These are phyloP conservation scores for Brasenia schreberi DNA, from an alignment of 164 flowering plant species.

Conservation along the genomic window DNA sequence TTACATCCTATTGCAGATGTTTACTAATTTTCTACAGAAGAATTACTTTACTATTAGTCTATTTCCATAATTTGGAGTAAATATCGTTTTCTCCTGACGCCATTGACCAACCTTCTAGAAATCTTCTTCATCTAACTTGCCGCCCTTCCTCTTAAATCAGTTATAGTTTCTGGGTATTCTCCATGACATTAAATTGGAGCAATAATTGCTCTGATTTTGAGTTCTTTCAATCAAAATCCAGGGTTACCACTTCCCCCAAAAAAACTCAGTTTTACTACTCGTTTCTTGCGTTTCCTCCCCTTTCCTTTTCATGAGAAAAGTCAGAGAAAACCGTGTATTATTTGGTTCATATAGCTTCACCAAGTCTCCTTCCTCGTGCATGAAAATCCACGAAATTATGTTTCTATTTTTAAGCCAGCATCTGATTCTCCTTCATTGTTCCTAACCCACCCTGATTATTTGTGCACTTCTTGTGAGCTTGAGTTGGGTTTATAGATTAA, in stretches of 20 bases:
- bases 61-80: background rate
- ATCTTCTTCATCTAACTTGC: background rate
- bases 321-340: background rate
- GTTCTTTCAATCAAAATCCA: too few species aligned
- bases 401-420: background rate
- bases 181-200: too few species aligned
- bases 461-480: too few species aligned
- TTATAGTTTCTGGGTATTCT: background rate
- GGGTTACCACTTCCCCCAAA: too few species aligned
- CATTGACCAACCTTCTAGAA: background rate
- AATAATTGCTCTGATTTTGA: too few species aligned
- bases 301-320: background rate
- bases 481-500: too few species aligned
- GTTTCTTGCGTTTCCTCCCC: background rate
- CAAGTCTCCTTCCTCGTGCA: background rate
- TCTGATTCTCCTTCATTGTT: background rate
- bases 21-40: too few species aligned
- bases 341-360: background rate
- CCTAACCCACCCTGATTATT: too few species aligned
- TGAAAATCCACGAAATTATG: background rate
- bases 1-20: too few species aligned
- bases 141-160: background rate
- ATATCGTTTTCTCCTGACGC: background rate
- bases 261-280: background rate
- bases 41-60: too few species aligned